Percentiles rank a stretch among this genome's conserved stretches.
Evolutionary conservation across 2,329 filamentous ascomycete genomes (phyloP).

Genomic region (Berkeleyomyces rouxiae): DNA sequence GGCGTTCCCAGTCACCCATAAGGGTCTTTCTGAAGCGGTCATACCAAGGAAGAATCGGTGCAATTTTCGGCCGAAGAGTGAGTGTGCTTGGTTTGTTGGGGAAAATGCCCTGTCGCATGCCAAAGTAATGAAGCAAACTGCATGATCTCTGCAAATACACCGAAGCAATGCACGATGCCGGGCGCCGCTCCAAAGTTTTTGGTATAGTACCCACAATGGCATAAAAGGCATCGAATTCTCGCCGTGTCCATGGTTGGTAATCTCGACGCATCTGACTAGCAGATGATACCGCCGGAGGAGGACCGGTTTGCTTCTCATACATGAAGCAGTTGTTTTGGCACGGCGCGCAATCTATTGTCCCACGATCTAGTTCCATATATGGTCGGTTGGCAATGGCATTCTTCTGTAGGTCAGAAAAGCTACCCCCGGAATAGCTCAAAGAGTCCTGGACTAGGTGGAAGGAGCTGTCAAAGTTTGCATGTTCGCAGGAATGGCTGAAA

Average conservation of each 20-base stretch:
- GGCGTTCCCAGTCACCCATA: slow-evolving; percentile 37
- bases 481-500: slow-evolving; percentile 43
- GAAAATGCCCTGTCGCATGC: neutral
- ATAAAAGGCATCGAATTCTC: slow-evolving; percentile 1
- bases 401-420: slow-evolving; percentile 2
- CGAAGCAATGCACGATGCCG: slow-evolving; percentile 10
- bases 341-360: neutral
- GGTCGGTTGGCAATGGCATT: slow-evolving; percentile 2
- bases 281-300: neutral
- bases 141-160: slow-evolving; percentile 12
- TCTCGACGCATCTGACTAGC: neutral
- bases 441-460: slow-evolving; percentile 10
- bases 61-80: neutral
- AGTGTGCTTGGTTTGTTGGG: neutral
- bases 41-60: slow-evolving; percentile 35
- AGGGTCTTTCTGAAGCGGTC: slow-evolving; percentile 39
- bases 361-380: neutral
- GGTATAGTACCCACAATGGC: slow-evolving; percentile 6
- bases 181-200: neutral
- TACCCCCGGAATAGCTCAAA: neutral
- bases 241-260: neutral
- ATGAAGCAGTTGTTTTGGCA: slow-evolving; percentile 11
- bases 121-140: neutral
- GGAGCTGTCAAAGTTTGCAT: slow-evolving; percentile 35
- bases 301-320: neutral